Percentiles rank a stretch among this genome's conserved stretches.
These are phyloP conservation scores for Mycena sp. DNA, from an alignment of 1,284 basidiomycete species.

Conservation along the genomic window DNA sequence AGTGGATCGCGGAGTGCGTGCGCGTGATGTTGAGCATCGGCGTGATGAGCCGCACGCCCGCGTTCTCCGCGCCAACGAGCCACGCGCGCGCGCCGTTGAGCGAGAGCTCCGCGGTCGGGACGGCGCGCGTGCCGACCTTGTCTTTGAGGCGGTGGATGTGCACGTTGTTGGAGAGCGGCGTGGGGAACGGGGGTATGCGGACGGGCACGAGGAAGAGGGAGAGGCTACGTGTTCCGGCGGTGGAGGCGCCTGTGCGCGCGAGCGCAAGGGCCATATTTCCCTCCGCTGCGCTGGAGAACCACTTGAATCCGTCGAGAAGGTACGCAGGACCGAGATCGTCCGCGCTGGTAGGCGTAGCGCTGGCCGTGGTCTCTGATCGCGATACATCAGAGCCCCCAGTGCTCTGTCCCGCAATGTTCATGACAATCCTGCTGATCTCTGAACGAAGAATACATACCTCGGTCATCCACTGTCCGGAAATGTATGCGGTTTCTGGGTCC, in stretches of 20 bases:
- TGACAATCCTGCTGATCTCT: not conserved
- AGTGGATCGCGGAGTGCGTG: constrained; percentile 70
- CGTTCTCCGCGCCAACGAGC: constrained; percentile 67
- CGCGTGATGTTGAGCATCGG: constrained; percentile 83
- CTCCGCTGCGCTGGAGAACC: constrained; percentile 88
- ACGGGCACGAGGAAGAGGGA: constrained; percentile 80
- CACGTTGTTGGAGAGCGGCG: constrained; percentile 72
- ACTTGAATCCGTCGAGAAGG: constrained; percentile 76
- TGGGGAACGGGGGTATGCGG: constrained; percentile 61
- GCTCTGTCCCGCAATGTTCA: constrained; percentile 50
- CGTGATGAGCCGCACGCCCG: constrained; percentile 77
- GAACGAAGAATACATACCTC: constrained; percentile 52
- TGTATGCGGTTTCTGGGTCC: constrained; percentile 70
- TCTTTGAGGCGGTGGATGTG: constrained; percentile 80
- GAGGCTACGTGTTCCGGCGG: constrained; percentile 67
- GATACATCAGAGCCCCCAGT: constrained; percentile 84
- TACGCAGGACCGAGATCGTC: constrained; percentile 60
- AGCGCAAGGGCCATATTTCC: constrained; percentile 76
- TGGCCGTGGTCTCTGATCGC: constrained; percentile 76
- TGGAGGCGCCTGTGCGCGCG: constrained; percentile 62
- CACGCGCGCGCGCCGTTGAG: constrained; percentile 71
- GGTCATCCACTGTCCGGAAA: constrained; percentile 88
- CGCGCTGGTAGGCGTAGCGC: constrained; percentile 42
- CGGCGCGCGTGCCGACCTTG: constrained; percentile 80
- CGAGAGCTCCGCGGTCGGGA: constrained; percentile 84